Base-by-base conservation (phyloP, 495 filamentous ascomycete genomes). In the Penicillium pulvis region DNA sequence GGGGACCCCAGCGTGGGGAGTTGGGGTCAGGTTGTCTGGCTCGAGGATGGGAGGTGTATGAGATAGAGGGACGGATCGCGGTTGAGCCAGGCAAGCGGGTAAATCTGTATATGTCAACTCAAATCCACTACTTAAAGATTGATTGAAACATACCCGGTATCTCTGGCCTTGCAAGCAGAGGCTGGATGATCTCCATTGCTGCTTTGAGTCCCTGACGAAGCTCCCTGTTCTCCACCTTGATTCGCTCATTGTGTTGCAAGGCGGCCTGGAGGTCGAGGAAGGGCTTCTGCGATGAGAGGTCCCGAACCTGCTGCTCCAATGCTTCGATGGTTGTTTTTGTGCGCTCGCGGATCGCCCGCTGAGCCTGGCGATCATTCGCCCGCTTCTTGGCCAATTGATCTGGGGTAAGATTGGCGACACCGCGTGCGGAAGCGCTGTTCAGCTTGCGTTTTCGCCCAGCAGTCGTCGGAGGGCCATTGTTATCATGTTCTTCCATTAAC, bases 291-390 rank as follows among this genome's bases (percentile, higher is more conserved):
- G 82, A 83, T 17, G 85, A 81, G n/a, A 90, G 82, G 36, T 90
- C 87, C 17, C 81, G 82, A 42, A 94, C 83, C 49, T 85, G 83
- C 51, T 79, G 78, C 72, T 95, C 89, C 20, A 96, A 78, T 20
- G 73, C 78, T 53, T 92, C 90, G 59, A 95, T 94, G 64, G 92
- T 88, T 54, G 85, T 79, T 64, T 91, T 93, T 11, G 88, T 95
- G 56, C 92, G 81, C 63, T 90, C 87, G 16, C 92, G 82, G 57
- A 95, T 96, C 17, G 90, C 90, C 50, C 90, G 84, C 70, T 96
- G 92, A 17, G 92, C 92, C 72, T 93, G 90, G 42, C 92, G 84
- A 68, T 96, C 92, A 71, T 95, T 95, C 66, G 90, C 90, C 55
- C 92, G 83, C 73, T 96, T 96, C 66, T 88, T 84, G 7, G 82